These are phyloP conservation scores for Pythium phragmiticola DNA, from an alignment of 352 stramenopile genomes.

Conservation along the genomic window DNA sequence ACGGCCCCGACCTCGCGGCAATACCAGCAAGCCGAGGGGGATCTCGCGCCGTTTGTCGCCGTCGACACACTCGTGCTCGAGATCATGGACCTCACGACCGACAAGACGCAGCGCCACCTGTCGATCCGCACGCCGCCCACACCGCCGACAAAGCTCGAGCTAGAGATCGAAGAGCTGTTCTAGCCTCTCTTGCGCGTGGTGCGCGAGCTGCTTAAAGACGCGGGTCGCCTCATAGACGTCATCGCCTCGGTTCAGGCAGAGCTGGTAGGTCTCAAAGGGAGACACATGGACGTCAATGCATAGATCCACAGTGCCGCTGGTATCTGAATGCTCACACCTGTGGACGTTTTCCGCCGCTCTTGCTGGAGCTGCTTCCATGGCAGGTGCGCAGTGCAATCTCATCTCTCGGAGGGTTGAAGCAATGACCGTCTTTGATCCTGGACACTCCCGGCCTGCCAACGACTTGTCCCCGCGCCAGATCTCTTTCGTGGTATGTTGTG, in stretches of 20 bases:
- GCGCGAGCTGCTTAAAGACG: conserved; percentile 35
- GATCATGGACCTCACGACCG: conserved; percentile 59
- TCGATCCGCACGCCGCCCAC: conserved; percentile 43
- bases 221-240: conserved; percentile 31
- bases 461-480: not conserved
- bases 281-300: conserved; percentile 36
- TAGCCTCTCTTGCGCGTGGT: conserved; percentile 38
- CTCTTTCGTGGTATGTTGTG: conserved; percentile 28
- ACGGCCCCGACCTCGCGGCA: conserved; percentile 12
- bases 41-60: conserved; percentile 48
- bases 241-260: conserved; percentile 34
- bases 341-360: not conserved
- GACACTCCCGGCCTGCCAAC: not conserved
- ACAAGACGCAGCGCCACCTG: conserved; percentile 52
- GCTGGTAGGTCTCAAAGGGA: conserved; percentile 37
- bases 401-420: conserved; percentile 7
- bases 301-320: conserved; percentile 4
- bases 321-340: not conserved
- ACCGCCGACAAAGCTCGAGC: conserved; percentile 40
- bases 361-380: not conserved
- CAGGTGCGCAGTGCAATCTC: conserved; percentile 3
- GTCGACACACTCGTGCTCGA: conserved; percentile 74
- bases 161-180: conserved; percentile 71
- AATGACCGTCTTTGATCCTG: not conserved
- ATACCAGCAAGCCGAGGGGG: not conserved